Evolutionary conservation across 257 asterid genomes (phyloP), one percentile per base, ranked within the genome.

Genomic region (Lycium barbarum): DNA sequence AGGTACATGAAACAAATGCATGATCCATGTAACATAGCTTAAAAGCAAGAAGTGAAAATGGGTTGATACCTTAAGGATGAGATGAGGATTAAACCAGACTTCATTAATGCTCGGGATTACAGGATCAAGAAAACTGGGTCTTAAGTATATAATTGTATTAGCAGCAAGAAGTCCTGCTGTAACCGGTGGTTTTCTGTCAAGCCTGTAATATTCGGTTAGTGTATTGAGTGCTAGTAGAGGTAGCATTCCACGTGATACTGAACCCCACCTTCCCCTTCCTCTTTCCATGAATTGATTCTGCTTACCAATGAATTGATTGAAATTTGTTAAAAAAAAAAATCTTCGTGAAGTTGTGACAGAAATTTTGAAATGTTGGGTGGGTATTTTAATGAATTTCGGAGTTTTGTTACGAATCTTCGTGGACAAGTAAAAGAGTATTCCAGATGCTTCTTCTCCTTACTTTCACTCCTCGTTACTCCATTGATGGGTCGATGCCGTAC

Each of bases 1-100:
- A 26, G 33, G 33, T 1, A 26, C 33, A 26, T 26, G 33, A 26
- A 26, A 26, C 33, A 26, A 26, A 26, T 18, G 65, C 66, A 59
- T 17, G 33, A 59, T 59, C 9, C 20, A 71, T 43, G 13, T 43
- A 71, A 71, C 18, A 43, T 18, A 43, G 57, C 18, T 4, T 9
- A 71, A 43, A 71, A 18, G 17, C 4, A 7, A 47, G 38, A 9
- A 6, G 9, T 72, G 18, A 6, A 45, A 72, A 72, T 45, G 14
- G 33, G 22, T 49, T 51, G 22, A 61, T 87, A 95, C 99, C 99
- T 93, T 93, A 89, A 95, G 83, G 87, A 96, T 91, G 85, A 95
- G 97, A 88, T 93, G 76, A 49, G 99, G 95, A 92, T 96, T 96
- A 89, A 96, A 95, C 92, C 87, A 96, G 71, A 95, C 97, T 89